phyloP scores from a whole-genome alignment of 1,284 basidiomycete species.

The Jaminaea rosea region DNA sequence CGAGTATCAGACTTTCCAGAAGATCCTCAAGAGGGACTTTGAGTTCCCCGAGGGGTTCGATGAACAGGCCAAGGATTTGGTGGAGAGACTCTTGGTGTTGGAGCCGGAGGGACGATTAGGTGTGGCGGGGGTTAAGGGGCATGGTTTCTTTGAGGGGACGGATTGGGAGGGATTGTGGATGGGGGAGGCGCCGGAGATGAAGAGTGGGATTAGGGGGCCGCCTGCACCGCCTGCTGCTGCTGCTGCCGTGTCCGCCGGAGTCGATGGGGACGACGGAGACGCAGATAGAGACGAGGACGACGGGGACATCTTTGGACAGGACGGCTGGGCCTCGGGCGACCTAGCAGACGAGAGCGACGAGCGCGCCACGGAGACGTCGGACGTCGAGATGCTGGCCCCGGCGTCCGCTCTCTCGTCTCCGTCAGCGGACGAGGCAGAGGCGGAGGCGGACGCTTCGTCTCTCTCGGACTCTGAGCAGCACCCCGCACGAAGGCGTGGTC shows the following conservation, averaged over 20 bases:
- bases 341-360: not conserved
- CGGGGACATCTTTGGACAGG: not conserved
- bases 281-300: slow-evolving; percentile 5
- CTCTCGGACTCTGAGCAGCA: no score
- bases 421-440: no score
- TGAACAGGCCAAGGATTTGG: slow-evolving; percentile 49
- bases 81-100: slow-evolving; percentile 50
- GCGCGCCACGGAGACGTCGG: no score
- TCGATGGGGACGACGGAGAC: slow-evolving; percentile 5
- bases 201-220: slow-evolving; percentile 21
- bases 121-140: slow-evolving; percentile 14
- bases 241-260: not conserved
- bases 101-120: slow-evolving; percentile 18
- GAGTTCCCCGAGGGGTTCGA: slow-evolving; percentile 51
- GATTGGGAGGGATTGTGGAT: slow-evolving; percentile 32
- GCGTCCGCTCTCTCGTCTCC: no score
- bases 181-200: slow-evolving; percentile 10
- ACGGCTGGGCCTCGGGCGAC: not conserved
- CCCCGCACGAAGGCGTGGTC: no score
- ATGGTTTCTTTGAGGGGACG: slow-evolving; percentile 25
- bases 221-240: not conserved
- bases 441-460: no score
- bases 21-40: slow-evolving; percentile 53
- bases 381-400: no score
- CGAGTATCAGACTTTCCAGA: slow-evolving; percentile 57